These are phyloP conservation scores for Globisporangium lucens DNA, from an alignment of 352 stramenopile species.

Conservation along the genomic window DNA sequence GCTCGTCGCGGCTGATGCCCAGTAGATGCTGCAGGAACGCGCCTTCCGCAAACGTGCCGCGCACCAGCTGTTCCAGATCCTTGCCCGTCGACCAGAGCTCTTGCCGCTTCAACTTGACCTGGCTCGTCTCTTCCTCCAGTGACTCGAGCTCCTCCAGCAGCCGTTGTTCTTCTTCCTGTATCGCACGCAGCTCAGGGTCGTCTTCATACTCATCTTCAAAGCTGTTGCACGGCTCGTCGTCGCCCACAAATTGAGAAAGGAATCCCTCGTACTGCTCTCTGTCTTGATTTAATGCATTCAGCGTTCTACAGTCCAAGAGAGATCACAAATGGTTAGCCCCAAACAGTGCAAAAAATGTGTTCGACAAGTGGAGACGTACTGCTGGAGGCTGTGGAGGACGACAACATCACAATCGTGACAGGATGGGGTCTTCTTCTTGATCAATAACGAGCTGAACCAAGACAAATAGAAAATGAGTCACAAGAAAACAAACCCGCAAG, in stretches of 20 bases:
- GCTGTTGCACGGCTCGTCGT: conserved; percentile 33
- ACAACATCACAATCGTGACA: conserved; percentile 68
- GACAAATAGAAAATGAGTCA: conserved; percentile 5
- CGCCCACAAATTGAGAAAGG: conserved; percentile 41
- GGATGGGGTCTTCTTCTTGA: conserved; percentile 70
- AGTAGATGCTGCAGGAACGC: conserved; percentile 78
- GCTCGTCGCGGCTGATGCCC: conserved; percentile 68
- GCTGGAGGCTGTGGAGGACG: conserved; percentile 48
- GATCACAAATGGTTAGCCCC: neutral
- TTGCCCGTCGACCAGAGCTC: conserved; percentile 73
- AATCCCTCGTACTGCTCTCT: conserved; percentile 55
- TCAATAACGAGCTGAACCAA: conserved; percentile 40
- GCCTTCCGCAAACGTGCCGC: conserved; percentile 66
- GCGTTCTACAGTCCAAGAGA: conserved; percentile 24
- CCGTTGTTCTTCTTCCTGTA: conserved; percentile 61
- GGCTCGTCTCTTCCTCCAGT: conserved; percentile 54
- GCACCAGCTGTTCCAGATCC: conserved; percentile 69
- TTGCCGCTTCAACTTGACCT: conserved; percentile 50
- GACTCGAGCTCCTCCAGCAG: conserved; percentile 51
- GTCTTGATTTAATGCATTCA: conserved; percentile 44
- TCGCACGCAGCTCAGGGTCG: conserved; percentile 46
- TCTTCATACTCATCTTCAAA: conserved; percentile 32
- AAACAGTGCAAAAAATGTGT: too few species aligned
- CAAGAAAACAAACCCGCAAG: too few species aligned
- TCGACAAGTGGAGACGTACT: conserved; percentile 29